Evolutionary conservation across 2,329 filamentous ascomycete species (phyloP).

Genomic region (Nigrospora sphaerica): DNA sequence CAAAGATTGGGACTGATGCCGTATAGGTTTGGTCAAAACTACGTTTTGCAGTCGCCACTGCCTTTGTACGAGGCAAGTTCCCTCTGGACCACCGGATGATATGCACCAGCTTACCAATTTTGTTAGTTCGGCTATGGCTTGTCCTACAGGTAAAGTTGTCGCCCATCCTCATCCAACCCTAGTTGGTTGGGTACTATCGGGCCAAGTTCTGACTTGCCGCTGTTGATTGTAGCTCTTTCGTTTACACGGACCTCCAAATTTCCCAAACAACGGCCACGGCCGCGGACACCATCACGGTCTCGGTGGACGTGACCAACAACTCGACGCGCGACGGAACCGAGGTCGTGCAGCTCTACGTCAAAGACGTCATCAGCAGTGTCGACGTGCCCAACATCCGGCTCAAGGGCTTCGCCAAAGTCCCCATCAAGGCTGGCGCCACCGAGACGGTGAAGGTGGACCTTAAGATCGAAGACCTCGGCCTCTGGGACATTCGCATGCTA

Average conservation of each 20-base stretch:
- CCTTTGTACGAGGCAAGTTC: slow-evolving; percentile 44
- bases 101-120: background rate
- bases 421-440: slow-evolving; percentile 52
- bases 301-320: slow-evolving; percentile 56
- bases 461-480: slow-evolving; percentile 48
- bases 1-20: background rate
- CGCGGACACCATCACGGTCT: slow-evolving; percentile 48
- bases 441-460: slow-evolving; percentile 41
- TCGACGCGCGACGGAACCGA: slow-evolving; percentile 52
- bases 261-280: slow-evolving; percentile 38
- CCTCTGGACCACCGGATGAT: background rate
- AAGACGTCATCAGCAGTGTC: slow-evolving; percentile 54
- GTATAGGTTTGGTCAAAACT: slow-evolving; percentile 50
- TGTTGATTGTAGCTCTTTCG: slow-evolving; percentile 40
- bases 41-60: slow-evolving; percentile 52
- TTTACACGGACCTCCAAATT: slow-evolving; percentile 46
- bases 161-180: too few relatives aligned
- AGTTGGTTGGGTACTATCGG: too few relatives aligned
- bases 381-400: slow-evolving; percentile 58
- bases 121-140: slow-evolving; percentile 57
- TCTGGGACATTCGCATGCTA: slow-evolving; percentile 42
- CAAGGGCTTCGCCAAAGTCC: slow-evolving; percentile 61
- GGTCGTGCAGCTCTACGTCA: slow-evolving; percentile 62
- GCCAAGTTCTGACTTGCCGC: too few relatives aligned
- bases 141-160: slow-evolving; percentile 37